phyloP scores from a whole-genome alignment of 2,329 filamentous ascomycete genomes.

The Calonectria hawksworthii region DNA sequence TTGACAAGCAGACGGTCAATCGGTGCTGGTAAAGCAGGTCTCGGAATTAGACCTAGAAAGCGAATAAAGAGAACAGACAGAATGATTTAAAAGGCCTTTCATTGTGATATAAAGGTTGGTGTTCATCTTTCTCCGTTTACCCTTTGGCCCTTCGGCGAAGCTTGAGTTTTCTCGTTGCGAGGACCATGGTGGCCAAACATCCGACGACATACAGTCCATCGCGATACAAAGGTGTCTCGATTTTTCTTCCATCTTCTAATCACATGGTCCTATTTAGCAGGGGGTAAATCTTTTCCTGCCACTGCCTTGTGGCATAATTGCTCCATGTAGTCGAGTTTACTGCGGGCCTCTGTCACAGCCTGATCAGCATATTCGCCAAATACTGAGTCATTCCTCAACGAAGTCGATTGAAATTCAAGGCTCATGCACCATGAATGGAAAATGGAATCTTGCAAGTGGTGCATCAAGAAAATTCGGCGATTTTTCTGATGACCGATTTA shows the following conservation, averaged over 20 bases:
- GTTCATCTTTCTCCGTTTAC: background rate
- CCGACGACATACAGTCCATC: background rate
- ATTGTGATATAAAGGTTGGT: background rate
- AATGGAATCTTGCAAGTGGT: background rate
- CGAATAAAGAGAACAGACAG: background rate
- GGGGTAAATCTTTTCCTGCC: background rate
- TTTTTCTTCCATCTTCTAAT: background rate
- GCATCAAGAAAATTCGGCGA: background rate
- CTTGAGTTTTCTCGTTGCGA: background rate
- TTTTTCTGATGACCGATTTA: background rate
- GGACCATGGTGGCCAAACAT: background rate
- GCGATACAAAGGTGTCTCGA: background rate
- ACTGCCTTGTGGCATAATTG: background rate
- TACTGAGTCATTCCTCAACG: background rate
- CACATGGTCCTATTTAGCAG: background rate
- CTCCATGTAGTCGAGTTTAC: background rate
- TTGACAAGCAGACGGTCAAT: background rate
- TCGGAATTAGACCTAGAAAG: background rate
- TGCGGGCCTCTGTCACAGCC: background rate
- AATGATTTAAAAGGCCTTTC: background rate
- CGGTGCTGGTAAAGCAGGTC: no score
- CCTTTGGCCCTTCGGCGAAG: background rate
- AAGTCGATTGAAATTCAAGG: background rate
- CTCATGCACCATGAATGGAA: background rate
- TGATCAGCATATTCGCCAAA: background rate